Evolutionary conservation across 2,329 filamentous ascomycete species (phyloP), one percentile per base, ranked within the genome.

Genomic region (Harringtonia aguacate): DNA sequence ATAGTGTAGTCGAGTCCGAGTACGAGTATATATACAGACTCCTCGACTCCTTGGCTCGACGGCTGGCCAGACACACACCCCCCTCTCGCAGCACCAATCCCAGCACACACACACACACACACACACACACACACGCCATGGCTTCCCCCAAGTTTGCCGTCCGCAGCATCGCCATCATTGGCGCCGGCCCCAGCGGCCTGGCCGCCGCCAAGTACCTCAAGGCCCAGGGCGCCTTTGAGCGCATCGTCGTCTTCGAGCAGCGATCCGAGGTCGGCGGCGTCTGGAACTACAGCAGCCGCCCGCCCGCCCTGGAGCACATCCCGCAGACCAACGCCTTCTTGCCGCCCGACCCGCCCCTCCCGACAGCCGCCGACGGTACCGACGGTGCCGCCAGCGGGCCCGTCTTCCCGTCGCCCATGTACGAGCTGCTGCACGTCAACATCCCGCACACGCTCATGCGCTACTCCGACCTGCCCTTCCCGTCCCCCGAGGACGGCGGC

Each of bases 381-480:
- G 20, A 12, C 13, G 15, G 9, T 8, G 12, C 8, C 33, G 13
- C 12, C 13, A 8, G 24, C 8, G 56, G 73, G 1, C 74, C 82
- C 7, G 61, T 79, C 3, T 94, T 90, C 55, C 70, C 86, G n/a
- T 86, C 84, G 17, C 84, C 89, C 4, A 77, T 95, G 63, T 95
- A 95, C 60, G 78, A 87, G 39, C 66, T 73, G 21, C 67, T 95
- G 15, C 82, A 95, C 56, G 88, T 89, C 20, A 97, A 97, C 59
- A 88, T 95, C 39, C 85, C 88, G 0, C 77, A 83, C 47, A 69
- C 71, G 0, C 59, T 95, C 42, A 97, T 97, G 90, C 67, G 72
- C 4, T 95, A 81, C 59, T 81, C 81, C 5, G 84, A 90, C 52
- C 66, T 76, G 8, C 58, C 72, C 1, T 92, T 92, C 55, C 71